Conservation (phyloP, 2,329 filamentous ascomycete species). For the Fusarium avenaceum region DNA sequence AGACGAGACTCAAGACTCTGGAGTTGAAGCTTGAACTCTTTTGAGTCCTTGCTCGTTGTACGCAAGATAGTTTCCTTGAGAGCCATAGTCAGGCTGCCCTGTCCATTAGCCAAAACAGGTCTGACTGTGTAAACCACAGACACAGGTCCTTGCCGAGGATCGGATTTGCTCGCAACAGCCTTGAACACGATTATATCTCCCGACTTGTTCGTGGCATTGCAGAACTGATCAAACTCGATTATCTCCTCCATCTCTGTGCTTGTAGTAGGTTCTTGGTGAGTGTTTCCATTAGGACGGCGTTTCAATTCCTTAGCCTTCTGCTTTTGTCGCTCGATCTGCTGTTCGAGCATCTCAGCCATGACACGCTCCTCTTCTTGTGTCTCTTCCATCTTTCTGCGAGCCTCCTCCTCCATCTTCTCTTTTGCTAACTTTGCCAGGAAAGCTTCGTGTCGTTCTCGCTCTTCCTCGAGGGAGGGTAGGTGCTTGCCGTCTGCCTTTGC, state of each 20-base stretch:
- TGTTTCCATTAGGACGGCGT: slow-evolving; percentile 61
- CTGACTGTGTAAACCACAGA: slow-evolving; percentile 80
- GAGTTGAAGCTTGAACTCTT: slow-evolving; percentile 80
- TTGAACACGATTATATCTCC: slow-evolving; percentile 77
- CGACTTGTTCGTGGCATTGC: slow-evolving; percentile 72
- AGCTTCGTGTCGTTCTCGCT: slow-evolving; percentile 86
- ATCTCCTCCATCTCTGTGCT: slow-evolving; percentile 51
- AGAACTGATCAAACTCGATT: slow-evolving; percentile 76
- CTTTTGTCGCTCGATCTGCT: slow-evolving; percentile 77
- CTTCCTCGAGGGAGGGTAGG: slow-evolving; percentile 88
- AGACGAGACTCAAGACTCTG: slow-evolving; percentile 82
- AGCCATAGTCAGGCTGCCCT: slow-evolving; percentile 73
- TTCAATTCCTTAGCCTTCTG: slow-evolving; percentile 74
- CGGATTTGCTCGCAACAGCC: slow-evolving; percentile 76
- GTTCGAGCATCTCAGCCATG: slow-evolving; percentile 77
- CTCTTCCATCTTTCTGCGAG: slow-evolving; percentile 67
- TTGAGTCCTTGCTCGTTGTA: slow-evolving; percentile 68
- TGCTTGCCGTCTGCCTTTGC: slow-evolving; percentile 80
- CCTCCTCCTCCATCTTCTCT: slow-evolving; percentile 67
- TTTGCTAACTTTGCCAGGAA: slow-evolving; percentile 72
- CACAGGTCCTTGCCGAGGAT: slow-evolving; percentile 74
- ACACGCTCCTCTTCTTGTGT: slow-evolving; percentile 77
- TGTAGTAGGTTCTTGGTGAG: slow-evolving; percentile 46
- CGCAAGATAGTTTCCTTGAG: slow-evolving; percentile 78
- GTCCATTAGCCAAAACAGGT: slow-evolving; percentile 70